Evolutionary conservation across 768 basidiomycete genomes (phyloP).

Genomic region (Tylopilus intermedius): DNA sequence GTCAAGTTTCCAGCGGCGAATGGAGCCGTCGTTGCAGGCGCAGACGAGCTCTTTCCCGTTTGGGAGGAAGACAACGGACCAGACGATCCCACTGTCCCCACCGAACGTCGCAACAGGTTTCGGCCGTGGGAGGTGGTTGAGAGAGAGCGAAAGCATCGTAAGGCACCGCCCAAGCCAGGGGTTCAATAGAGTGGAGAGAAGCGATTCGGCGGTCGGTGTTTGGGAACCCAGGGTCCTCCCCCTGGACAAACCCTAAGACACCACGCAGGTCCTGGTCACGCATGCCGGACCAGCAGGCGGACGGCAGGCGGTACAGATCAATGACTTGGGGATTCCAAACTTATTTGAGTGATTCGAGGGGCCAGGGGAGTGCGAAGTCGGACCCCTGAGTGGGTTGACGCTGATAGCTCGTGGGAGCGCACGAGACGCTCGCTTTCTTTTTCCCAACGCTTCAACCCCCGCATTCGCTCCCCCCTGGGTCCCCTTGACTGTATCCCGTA

Average conservation of each 20-base stretch:
- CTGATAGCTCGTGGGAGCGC: constrained; percentile 26
- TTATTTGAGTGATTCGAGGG: constrained; percentile 26
- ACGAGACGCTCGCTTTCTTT: constrained; percentile 3
- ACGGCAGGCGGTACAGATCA: constrained; percentile 31
- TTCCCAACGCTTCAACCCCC: neutral
- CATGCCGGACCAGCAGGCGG: constrained; percentile 31
- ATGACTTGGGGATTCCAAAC: constrained; percentile 29
- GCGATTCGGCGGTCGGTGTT: constrained; percentile 21
- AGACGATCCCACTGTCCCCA: constrained; percentile 27
- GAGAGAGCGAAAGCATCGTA: constrained; percentile 30
- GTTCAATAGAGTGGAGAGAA: constrained; percentile 15
- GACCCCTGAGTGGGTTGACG: constrained; percentile 30
- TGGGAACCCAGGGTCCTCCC: constrained; percentile 24
- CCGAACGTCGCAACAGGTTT: constrained; percentile 18
- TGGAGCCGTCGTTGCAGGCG: constrained; percentile 28
- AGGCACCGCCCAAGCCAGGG: constrained; percentile 22
- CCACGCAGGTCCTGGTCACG: constrained; percentile 26
- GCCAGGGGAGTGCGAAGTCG: constrained; percentile 17
- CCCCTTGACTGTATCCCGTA: constrained; percentile 1
- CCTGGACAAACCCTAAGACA: constrained; percentile 28
- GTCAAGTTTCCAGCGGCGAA: constrained; percentile 29
- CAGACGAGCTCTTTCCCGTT: constrained; percentile 22
- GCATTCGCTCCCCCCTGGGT: neutral
- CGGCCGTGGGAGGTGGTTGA: constrained; percentile 26
- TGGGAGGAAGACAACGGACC: constrained; percentile 28